Base-by-base conservation (phyloP, 805 yeast species). In the Sugiyamaella lignohabitans region DNA sequence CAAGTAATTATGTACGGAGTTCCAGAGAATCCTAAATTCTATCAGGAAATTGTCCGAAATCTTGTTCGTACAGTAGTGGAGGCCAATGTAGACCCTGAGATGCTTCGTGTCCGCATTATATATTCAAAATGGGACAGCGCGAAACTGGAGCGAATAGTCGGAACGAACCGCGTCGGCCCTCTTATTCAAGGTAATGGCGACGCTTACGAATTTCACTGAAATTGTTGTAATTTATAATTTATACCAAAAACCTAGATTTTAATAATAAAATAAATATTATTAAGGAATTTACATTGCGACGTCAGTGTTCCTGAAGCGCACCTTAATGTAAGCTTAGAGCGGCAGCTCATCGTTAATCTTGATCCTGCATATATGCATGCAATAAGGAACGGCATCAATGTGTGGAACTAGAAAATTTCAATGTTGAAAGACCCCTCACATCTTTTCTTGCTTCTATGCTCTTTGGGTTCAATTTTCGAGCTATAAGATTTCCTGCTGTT, bases 1-100 rank as follows among this genome's bases (percentile, higher is more conserved):
- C 84, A 81, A 47, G 73, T 93, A 16, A 63, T 91, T 4, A 79
- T 93, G 69, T 93, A 87, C 64, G 87, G 83, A 29, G 72, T 85
- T 18, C 98, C 98, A 11, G 71, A 81, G 14, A 88, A 91, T 61
- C 95, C 96, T 5, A 61, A 72, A 36, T 93, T 87, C 60, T 93
- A 89, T 65, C 72, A 75, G 24, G 96, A 93, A 61, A 72, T 87
- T 41, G 74, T 82, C 27, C 51, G 68, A 6, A 59, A 79, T 53
- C 73, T 89, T 52, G 87, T 87, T 2, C 72, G 74, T 48, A 74
- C 76, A 22, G 74, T 72, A 10, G 69, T 70, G 40, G 72, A 70
- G 38, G 73, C 70, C 17, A 73, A 71, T 45, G 72, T 82, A 0
- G 80, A 82, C 43, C 68, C 78, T 47, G 76, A 75, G 51, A 72